These are phyloP conservation scores for Leccinum subatratum DNA, from an alignment of 1,284 basidiomycete species.

Conservation along the genomic window DNA sequence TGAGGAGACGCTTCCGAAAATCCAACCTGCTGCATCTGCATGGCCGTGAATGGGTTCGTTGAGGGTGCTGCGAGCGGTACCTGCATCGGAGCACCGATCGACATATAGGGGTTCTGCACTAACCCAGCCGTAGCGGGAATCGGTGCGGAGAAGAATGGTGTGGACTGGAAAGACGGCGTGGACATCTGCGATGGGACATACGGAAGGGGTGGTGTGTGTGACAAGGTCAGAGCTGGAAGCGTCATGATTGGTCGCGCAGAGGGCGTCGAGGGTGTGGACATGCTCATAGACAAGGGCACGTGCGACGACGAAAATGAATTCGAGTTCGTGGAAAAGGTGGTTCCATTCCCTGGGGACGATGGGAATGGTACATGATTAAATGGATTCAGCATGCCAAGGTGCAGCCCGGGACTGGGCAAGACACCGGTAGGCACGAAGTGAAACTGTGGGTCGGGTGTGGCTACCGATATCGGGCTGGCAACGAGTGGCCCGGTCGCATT, in stretches of 20 bases:
- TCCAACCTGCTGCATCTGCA: constrained; percentile 15
- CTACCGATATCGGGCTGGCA: constrained; percentile 10
- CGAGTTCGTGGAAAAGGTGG: constrained; percentile 5
- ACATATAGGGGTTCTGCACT: constrained; percentile 13
- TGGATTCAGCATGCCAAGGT: constrained; percentile 19
- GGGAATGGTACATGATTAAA: constrained; percentile 16
- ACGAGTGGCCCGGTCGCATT: constrained; percentile 1
- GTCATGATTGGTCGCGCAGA: constrained; percentile 8
- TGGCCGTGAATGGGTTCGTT: constrained; percentile 21
- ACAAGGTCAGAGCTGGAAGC: constrained; percentile 7
- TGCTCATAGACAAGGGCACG: constrained; percentile 6
- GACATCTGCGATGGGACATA: constrained; percentile 7
- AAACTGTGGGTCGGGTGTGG: constrained; percentile 2
- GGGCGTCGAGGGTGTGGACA: constrained; percentile 14
- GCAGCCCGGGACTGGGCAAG: constrained; percentile 17
- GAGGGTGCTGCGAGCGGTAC: constrained; percentile 3
- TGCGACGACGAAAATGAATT: constrained; percentile 19
- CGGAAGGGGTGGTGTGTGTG: constrained; percentile 11
- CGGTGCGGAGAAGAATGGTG: constrained; percentile 10
- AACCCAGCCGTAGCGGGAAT: neutral
- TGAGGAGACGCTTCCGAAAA: constrained; percentile 14
- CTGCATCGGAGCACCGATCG: constrained; percentile 5
- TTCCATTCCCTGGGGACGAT: constrained; percentile 6
- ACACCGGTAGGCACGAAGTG: constrained; percentile 11
- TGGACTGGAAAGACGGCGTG: constrained; percentile 4